Evolutionary conservation across 2,329 filamentous ascomycete species (phyloP), one percentile per base, ranked within the genome.

Genomic region (Bipolaris sorokiniana): DNA sequence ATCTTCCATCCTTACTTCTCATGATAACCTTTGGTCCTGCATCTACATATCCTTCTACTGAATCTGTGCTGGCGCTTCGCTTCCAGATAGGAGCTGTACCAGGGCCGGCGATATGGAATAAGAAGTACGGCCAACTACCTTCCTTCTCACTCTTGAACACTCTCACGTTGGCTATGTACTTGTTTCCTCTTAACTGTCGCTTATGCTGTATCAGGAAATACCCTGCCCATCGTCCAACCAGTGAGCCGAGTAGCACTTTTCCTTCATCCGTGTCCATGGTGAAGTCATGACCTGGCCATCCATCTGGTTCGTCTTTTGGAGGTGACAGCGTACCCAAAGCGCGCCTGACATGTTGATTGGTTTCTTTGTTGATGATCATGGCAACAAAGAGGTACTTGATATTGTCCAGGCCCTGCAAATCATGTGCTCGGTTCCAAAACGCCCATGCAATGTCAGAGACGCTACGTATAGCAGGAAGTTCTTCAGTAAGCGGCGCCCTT

Each of bases 391-490:
- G 61, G 34, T 70, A 70, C 7, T 46, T 53, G 23, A 68, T 64
- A 5, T 65, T 63, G 4, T 40, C 36, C 18, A 65, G 38, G 11
- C 57, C 53, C 1, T 50, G 15, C 0, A 22, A 31, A 1, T 18
- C 23, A 11, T 57, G 50, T 4, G 48, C 56, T 2, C 59, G 57
- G 16, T 60, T 53, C 64, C 67, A 68, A 38, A 55, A 61, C 7
- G 63, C 64, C 67, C 66, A 70, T 10, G 66, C 50, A 18, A 70
- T 46, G 5, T 70, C 64, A 9, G 64, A 64, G 18, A 61, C 38
- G 6, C 56, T 53, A 7, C 54, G 48, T n/a, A 70, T 61, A 11
- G 51, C 18, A 2, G 64, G 67, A 1, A 68, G 60, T 46, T 68
- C 61, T 2, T 59, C 51, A 1, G 44, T 6, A 7, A 41, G 41